These are phyloP conservation scores for Metschnikowia hibisci DNA, from an alignment of 805 yeast genomes.

Conservation along the genomic window DNA sequence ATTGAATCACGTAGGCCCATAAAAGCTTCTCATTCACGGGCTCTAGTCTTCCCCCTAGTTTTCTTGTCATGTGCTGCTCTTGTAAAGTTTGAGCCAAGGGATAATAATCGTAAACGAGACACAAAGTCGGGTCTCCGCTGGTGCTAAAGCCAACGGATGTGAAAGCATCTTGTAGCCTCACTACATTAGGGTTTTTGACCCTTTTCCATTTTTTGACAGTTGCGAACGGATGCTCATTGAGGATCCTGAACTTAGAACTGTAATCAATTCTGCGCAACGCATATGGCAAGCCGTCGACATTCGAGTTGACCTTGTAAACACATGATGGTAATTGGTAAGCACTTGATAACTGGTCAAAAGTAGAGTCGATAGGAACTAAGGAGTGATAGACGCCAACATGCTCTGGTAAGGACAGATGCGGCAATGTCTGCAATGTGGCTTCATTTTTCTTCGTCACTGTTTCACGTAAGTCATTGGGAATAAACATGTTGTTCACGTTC, in stretches of 20 bases:
- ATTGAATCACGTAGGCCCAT: constrained; percentile 76
- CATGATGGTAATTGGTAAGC: constrained; percentile 55
- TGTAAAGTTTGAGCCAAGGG: constrained; percentile 70
- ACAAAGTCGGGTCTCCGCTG: constrained; percentile 48
- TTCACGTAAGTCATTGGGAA: constrained; percentile 70
- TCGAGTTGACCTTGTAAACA: constrained; percentile 76
- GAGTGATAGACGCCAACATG: constrained; percentile 69
- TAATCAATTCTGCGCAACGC: constrained; percentile 68
- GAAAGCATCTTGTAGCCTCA: constrained; percentile 73
- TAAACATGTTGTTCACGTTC: constrained; percentile 63
- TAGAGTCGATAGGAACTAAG: constrained; percentile 70
- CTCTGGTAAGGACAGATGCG: constrained; percentile 49
- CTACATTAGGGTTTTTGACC: constrained; percentile 53
- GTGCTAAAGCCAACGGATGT: constrained; percentile 85
- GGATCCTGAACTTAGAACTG: constrained; percentile 17
- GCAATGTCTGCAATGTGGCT: constrained; percentile 68
- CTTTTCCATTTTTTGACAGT: constrained; percentile 65
- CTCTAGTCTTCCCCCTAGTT: constrained; percentile 37
- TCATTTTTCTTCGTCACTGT: constrained; percentile 68
- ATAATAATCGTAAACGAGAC: constrained; percentile 78
- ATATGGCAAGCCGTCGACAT: constrained; percentile 72
- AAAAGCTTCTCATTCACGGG: constrained; percentile 60
- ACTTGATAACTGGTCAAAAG: constrained; percentile 28
- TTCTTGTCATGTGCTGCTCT: constrained; percentile 60
- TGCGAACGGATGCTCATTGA: constrained; percentile 56